Evolutionary conservation across 495 filamentous ascomycete genomes (phyloP).

Genomic region (Penicillium coffeae): DNA sequence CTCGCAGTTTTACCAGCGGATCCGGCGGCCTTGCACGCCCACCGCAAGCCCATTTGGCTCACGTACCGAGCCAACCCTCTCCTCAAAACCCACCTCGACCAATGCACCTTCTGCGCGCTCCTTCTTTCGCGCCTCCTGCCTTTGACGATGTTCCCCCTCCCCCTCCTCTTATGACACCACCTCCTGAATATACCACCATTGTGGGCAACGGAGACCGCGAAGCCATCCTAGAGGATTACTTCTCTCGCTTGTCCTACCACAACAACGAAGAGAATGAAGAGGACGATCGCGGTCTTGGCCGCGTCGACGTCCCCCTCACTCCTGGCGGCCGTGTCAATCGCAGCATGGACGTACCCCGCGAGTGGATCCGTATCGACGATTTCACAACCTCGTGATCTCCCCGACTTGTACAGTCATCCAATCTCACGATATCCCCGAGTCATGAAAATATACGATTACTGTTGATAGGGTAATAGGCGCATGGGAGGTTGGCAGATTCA

Average conservation of each 20-base stretch:
- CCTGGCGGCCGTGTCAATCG: conserved; percentile 65
- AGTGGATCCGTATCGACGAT: conserved; percentile 50
- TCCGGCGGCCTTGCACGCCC: conserved; percentile 46
- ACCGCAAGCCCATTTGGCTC: conserved; percentile 44
- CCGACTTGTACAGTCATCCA: neutral
- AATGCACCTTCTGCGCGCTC: conserved; percentile 84
- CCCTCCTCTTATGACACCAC: conserved; percentile 77
- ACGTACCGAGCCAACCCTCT: conserved; percentile 38
- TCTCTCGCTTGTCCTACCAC: conserved; percentile 63
- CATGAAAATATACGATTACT: conserved; percentile 30
- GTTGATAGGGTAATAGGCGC: conserved; percentile 16
- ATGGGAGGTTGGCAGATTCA: neutral
- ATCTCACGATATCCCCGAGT: conserved; percentile 17
- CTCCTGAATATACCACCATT: conserved; percentile 81
- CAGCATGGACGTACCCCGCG: conserved; percentile 62
- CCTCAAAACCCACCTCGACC: conserved; percentile 48
- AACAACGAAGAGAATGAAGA: conserved; percentile 53
- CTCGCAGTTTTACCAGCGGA: conserved; percentile 45
- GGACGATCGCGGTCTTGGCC: conserved; percentile 45
- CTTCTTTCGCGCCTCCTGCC: conserved; percentile 84
- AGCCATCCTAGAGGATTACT: conserved; percentile 82
- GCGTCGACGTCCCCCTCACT: conserved; percentile 64
- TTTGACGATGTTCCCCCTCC: conserved; percentile 89
- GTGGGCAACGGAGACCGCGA: conserved; percentile 77
- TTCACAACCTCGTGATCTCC: conserved; percentile 21